Evolutionary conservation across 129 eudicot genomes (phyloP).

Genomic region (Flaveria linearis): DNA sequence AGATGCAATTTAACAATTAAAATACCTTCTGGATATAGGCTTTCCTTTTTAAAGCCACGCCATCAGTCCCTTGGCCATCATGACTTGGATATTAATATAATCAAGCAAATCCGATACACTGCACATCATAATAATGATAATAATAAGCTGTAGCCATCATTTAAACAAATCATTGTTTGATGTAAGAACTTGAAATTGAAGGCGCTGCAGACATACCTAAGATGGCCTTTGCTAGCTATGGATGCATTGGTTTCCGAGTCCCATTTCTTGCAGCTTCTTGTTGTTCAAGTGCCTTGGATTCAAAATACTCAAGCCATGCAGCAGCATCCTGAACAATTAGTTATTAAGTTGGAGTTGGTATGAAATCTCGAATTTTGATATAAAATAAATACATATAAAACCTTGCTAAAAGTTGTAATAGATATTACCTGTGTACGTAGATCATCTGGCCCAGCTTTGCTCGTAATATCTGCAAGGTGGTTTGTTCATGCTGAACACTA

Average conservation of each 20-base stretch:
- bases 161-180: constrained; percentile 11
- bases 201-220: constrained; percentile 56
- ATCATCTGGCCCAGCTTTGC: constrained; percentile 99
- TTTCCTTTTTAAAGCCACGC: constrained; percentile 63
- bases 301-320: constrained; percentile 99
- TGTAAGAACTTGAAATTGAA: constrained; percentile 11
- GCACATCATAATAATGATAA: constrained; percentile 29
- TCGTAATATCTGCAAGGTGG: constrained; percentile 93
- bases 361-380: constrained; percentile 15
- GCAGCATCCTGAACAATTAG: constrained; percentile 89
- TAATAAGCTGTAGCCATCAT: constrained; percentile 1
- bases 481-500: constrained; percentile 99
- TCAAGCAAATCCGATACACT: constrained; percentile 97
- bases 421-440: constrained; percentile 86
- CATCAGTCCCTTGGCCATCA: constrained; percentile 71
- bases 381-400: background rate
- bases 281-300: constrained; percentile 99
- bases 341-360: constrained; percentile 9
- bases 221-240: constrained; percentile 99
- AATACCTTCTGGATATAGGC: constrained; percentile 61
- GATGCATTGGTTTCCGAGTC: constrained; percentile 95
- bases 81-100: constrained; percentile 88
- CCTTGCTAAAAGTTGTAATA: background rate
- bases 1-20: too few relatives aligned
- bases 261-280: constrained; percentile 99